These are phyloP conservation scores for Paraleonurus japonicus DNA, from an alignment of 257 asterid genomes.

Conservation along the genomic window DNA sequence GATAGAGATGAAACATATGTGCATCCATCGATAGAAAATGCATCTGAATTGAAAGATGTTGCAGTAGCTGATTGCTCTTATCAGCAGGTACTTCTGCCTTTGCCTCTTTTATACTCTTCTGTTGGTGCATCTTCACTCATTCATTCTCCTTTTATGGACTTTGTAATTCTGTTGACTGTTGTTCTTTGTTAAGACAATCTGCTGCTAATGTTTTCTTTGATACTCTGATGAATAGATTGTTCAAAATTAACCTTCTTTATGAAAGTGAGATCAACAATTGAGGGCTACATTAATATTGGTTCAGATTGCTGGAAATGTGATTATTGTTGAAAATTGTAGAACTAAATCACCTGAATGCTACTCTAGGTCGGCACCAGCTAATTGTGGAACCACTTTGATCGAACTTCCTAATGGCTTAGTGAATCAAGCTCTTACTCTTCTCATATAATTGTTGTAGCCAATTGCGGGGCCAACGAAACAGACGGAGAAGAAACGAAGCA, in stretches of 20 bases:
- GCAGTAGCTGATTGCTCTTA: conserved; percentile 23
- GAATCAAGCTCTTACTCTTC: background rate
- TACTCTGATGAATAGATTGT: background rate
- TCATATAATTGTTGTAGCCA: conserved; percentile 30
- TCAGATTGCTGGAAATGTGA: background rate
- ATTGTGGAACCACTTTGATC: background rate
- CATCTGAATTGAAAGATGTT: conserved; percentile 27
- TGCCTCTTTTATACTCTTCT: background rate
- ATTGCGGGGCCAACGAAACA: conserved; percentile 35
- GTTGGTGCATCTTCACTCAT: background rate
- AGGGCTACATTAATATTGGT: background rate
- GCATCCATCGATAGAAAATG: conserved; percentile 20
- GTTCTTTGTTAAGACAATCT: background rate
- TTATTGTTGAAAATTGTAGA: background rate
- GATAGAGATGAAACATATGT: conserved; percentile 26
- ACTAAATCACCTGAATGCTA: background rate
- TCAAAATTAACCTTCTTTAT: no score
- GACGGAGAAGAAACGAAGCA: conserved; percentile 51
- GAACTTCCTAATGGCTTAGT: background rate
- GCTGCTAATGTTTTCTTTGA: background rate
- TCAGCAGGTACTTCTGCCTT: conserved; percentile 38
- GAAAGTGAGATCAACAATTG: background rate
- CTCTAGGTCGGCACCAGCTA: background rate
- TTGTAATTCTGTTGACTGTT: background rate
- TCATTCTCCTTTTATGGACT: background rate